A percentile compares a stretch with the other conserved stretches of the same genome.
These are phyloP conservation scores for Umbelopsis sp. DNA, from an alignment of 371 early-diverging fungal species.

Conservation along the genomic window DNA sequence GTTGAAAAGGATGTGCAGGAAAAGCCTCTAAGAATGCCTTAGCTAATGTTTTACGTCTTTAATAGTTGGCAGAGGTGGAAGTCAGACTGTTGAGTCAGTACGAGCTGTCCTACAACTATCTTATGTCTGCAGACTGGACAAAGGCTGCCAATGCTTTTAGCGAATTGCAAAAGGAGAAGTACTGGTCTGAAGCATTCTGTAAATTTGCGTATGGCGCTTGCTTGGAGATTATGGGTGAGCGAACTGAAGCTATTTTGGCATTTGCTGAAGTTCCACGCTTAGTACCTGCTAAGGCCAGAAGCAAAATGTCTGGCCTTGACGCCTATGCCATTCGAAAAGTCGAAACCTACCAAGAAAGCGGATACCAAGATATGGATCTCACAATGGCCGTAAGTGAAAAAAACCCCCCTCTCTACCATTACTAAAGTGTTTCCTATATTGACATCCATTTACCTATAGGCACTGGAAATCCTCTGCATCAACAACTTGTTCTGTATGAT, in stretches of 20 bases:
- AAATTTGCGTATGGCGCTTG: constrained; percentile 60
- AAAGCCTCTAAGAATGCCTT: background rate
- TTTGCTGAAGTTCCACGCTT: constrained; percentile 53
- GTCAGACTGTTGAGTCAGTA: constrained; percentile 55
- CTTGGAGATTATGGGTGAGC: constrained; percentile 47
- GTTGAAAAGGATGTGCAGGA: background rate
- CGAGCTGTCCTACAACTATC: constrained; percentile 61
- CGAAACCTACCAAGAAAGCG: constrained; percentile 49
- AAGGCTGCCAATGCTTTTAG: constrained; percentile 54
- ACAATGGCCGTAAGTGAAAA: background rate
- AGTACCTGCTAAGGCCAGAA: constrained; percentile 58
- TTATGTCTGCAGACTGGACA: constrained; percentile 57
- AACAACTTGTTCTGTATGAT: constrained; percentile 59
- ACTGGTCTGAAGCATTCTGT: constrained; percentile 66
- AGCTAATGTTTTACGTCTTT: constrained; percentile 26
- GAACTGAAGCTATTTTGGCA: constrained; percentile 48
- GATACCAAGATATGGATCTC: constrained; percentile 52
- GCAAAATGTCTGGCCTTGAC: constrained; percentile 57
- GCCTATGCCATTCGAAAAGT: constrained; percentile 60
- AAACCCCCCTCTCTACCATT: background rate
- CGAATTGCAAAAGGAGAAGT: constrained; percentile 50
- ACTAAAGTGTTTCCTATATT: background rate
- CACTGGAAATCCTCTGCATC: constrained; percentile 61
- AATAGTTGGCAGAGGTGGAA: constrained; percentile 49
- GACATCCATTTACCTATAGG: constrained; percentile 39